A percentile compares a stretch with the other conserved stretches of the same genome.
Evolutionary conservation across 2,329 filamentous ascomycete species (phyloP).

Genomic region (Monosporascus sp.): DNA sequence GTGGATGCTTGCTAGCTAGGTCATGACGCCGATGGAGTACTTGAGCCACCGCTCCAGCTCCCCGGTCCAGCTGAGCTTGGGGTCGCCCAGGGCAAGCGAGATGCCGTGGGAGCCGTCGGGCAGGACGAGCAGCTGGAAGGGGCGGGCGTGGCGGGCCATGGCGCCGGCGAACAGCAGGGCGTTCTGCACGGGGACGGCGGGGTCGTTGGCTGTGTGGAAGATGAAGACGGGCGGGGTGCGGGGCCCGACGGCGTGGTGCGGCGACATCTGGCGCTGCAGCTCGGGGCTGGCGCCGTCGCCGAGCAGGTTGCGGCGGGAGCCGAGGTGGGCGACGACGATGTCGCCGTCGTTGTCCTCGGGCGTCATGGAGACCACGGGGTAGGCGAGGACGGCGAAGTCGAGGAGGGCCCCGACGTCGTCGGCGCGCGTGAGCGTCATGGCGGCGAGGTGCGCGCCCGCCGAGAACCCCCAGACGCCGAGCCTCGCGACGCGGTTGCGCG

Average conservation of each 20-base stretch:
- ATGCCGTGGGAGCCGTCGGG: slow-evolving; percentile 24
- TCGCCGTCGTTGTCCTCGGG: slow-evolving; percentile 1
- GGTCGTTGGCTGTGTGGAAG: slow-evolving; percentile 28
- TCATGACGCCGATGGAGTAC: slow-evolving; percentile 7
- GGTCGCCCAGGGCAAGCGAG: slow-evolving; percentile 19
- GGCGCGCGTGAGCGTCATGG: slow-evolving; percentile 12
- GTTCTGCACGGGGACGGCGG: slow-evolving; percentile 21
- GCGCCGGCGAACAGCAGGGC: slow-evolving; percentile 20
- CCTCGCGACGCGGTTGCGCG: slow-evolving; percentile 6
- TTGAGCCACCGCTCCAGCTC: slow-evolving; percentile 24
- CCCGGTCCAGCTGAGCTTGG: slow-evolving; percentile 18
- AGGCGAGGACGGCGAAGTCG: slow-evolving; percentile 21
- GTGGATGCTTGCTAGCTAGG: too few species aligned
- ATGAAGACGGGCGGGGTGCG: slow-evolving; percentile 28
- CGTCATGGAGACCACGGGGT: slow-evolving; percentile 20
- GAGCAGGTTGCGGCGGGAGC: slow-evolving; percentile 15
- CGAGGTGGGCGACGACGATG: slow-evolving; percentile 7
- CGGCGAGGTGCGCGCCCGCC: slow-evolving; percentile 19
- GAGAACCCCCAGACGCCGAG: slow-evolving; percentile 21
- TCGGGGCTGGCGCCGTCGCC: slow-evolving; percentile 7
- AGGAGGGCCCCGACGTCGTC: slow-evolving; percentile 1
- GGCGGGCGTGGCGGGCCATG: slow-evolving; percentile 15
- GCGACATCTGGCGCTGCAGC: slow-evolving; percentile 13
- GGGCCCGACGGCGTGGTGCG: slow-evolving; percentile 18
- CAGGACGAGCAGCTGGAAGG: slow-evolving; percentile 21